These are phyloP conservation scores for Plasmodium fragile DNA, from an alignment of 169 alveolate genomes.

Conservation along the genomic window DNA sequence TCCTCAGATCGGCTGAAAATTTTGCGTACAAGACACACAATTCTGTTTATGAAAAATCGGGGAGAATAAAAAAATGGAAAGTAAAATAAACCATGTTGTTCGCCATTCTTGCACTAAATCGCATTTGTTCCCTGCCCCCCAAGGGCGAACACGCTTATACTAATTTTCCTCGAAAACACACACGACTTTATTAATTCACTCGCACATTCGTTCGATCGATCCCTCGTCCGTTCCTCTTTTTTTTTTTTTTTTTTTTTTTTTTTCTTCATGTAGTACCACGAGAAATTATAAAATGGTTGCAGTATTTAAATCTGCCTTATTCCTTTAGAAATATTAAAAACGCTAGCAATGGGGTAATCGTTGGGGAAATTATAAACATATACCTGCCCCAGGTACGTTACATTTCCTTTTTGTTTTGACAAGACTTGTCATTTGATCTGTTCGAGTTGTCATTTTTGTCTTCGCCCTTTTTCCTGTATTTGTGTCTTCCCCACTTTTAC, in stretches of 20 bases:
- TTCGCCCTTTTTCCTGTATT: not conserved
- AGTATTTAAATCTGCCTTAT: conserved; percentile 43
- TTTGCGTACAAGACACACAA: not conserved
- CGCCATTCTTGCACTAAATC: not conserved
- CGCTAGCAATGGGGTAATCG: conserved; percentile 71
- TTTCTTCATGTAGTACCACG: conserved; percentile 43
- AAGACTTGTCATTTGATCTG: not conserved
- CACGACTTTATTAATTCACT: not conserved
- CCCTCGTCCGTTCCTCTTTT: not conserved
- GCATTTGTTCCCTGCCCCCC: not conserved
- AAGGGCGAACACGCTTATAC: not conserved
- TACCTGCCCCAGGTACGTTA: conserved; percentile 58
- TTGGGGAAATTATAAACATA: conserved; percentile 62
- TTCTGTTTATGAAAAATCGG: not conserved
- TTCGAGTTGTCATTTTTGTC: conserved; percentile 6
- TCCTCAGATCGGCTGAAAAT: not conserved
- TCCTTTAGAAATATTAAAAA: conserved; percentile 64
- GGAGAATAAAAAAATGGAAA: conserved; percentile 24
- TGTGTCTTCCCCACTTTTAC: not conserved
- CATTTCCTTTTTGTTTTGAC: not conserved
- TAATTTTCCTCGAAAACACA: not conserved
- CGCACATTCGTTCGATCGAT: not conserved
- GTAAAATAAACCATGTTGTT: not conserved
- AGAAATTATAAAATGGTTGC: conserved; percentile 74
- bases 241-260: not conserved